Percentiles rank a stretch among this genome's conserved stretches.
These are phyloP conservation scores for Micractinium sp. DNA, from an alignment of 139 green algal genomes.

Conservation along the genomic window DNA sequence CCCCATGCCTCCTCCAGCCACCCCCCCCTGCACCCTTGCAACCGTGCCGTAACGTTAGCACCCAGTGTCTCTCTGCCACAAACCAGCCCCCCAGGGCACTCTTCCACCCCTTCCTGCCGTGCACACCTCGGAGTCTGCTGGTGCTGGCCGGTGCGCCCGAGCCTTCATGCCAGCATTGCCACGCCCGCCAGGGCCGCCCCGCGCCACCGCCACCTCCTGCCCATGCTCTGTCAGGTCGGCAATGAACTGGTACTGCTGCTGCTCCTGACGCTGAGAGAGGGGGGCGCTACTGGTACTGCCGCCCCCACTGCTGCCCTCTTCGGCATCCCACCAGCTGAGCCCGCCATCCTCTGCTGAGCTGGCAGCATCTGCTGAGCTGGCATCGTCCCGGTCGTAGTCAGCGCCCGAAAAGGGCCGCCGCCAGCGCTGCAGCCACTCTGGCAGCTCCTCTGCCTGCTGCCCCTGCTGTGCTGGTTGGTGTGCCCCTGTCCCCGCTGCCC, in stretches of 20 bases:
- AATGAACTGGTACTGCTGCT: constrained; percentile 21
- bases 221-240: constrained; percentile 37
- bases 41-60: not conserved
- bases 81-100: not conserved
- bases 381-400: not conserved
- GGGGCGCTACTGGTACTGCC: too few species aligned
- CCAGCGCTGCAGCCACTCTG: constrained; percentile 40
- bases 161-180: constrained; percentile 91
- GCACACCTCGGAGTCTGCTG: not conserved
- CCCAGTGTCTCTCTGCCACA: not conserved
- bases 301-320: not conserved
- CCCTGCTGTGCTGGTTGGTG: constrained; percentile 2
- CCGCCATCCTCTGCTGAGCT: not conserved
- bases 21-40: too few species aligned
- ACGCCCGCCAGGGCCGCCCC: constrained; percentile 86
- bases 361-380: not conserved
- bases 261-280: not conserved
- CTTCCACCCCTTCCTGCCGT: not conserved
- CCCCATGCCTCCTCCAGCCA: too few species aligned
- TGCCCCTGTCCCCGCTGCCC: not conserved
- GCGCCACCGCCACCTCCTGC: constrained; percentile 69
- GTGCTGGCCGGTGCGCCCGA: not conserved
- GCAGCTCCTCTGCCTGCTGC: not conserved
- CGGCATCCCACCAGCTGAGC: not conserved
- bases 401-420: constrained; percentile 13